Conservation (phyloP, 371 early-diverging fungal species). For the Globomyces sp. region DNA sequence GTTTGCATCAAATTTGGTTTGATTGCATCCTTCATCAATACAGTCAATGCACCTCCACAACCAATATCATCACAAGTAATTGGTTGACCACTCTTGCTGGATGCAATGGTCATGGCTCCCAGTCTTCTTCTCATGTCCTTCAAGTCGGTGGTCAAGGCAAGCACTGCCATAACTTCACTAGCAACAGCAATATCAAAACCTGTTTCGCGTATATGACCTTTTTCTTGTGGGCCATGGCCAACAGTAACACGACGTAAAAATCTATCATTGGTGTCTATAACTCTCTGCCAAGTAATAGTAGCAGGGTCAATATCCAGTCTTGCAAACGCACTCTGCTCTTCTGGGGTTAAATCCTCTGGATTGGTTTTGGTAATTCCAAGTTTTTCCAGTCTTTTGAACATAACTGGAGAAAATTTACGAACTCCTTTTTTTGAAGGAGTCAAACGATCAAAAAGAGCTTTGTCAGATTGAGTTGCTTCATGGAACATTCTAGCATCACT, state of each 20-base stretch:
- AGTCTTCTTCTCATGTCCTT: slow-evolving; percentile 87
- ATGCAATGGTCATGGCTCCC: slow-evolving; percentile 92
- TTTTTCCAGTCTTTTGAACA: slow-evolving; percentile 71
- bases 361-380: slow-evolving; percentile 80
- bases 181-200: slow-evolving; percentile 97
- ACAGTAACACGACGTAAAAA: slow-evolving; percentile 88
- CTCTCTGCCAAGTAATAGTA: slow-evolving; percentile 94
- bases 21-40: slow-evolving; percentile 96
- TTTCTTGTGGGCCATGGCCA: slow-evolving; percentile 83
- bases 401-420: slow-evolving; percentile 75
- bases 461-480: slow-evolving; percentile 86
- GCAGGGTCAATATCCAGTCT: slow-evolving; percentile 89
- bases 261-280: slow-evolving; percentile 92
- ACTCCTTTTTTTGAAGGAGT: slow-evolving; percentile 85
- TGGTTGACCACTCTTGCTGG: slow-evolving; percentile 75
- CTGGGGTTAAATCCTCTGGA: slow-evolving; percentile 74
- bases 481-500: slow-evolving; percentile 94
- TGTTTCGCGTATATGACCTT: slow-evolving; percentile 80
- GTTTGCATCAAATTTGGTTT: slow-evolving; percentile 98
- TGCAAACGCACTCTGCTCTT: slow-evolving; percentile 75
- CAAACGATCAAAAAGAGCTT: slow-evolving; percentile 83
- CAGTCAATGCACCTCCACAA: slow-evolving; percentile 91
- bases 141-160: slow-evolving; percentile 85
- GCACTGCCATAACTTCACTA: slow-evolving; percentile 96
- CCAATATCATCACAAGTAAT: slow-evolving; percentile 95